A percentile compares a stretch with the other conserved stretches of the same genome.
Evolutionary conservation across 2,329 filamentous ascomycete species (phyloP).

Genomic region (Triangularia verruculosa): DNA sequence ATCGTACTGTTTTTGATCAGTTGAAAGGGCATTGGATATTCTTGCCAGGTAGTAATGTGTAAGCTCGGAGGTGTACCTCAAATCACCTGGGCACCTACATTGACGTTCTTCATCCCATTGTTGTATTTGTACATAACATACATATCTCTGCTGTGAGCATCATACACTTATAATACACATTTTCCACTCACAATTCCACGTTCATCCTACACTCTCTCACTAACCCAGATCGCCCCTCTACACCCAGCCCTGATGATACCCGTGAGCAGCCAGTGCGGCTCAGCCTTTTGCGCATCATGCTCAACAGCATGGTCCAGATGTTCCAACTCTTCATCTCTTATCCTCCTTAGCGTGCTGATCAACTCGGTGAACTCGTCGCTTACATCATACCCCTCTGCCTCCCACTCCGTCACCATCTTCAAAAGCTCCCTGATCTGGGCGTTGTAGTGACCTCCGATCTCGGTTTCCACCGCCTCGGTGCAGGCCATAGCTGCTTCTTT

Average conservation of each 20-base stretch:
- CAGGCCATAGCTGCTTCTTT: conserved; percentile 97
- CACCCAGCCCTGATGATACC: conserved; percentile 88
- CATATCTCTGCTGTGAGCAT: background rate
- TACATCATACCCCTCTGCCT: conserved; percentile 73
- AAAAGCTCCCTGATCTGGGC: conserved; percentile 79
- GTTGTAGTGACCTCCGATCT: conserved; percentile 96
- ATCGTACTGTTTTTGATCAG: too few relatives aligned
- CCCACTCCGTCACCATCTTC: conserved; percentile 75
- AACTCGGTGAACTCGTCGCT: conserved; percentile 74
- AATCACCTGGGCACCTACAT: too few relatives aligned
- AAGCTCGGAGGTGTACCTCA: too few relatives aligned
- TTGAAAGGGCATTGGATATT: too few relatives aligned
- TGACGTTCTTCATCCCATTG: background rate
- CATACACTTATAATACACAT: background rate
- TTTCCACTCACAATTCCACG: background rate
- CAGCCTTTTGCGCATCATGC: conserved; percentile 85
- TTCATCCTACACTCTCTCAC: conserved; percentile 54
- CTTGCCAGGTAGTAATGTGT: too few relatives aligned
- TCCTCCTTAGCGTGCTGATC: conserved; percentile 71
- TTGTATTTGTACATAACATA: conserved; percentile 5
- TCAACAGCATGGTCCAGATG: conserved; percentile 94
- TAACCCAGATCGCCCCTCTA: conserved; percentile 88
- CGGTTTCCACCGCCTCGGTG: conserved; percentile 96
- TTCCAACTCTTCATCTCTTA: conserved; percentile 93
- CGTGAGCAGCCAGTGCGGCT: conserved; percentile 85